Percentiles rank a stretch among this genome's conserved stretches.
phyloP scores from a whole-genome alignment of 1,284 basidiomycete species.

The Mycena sp. region DNA sequence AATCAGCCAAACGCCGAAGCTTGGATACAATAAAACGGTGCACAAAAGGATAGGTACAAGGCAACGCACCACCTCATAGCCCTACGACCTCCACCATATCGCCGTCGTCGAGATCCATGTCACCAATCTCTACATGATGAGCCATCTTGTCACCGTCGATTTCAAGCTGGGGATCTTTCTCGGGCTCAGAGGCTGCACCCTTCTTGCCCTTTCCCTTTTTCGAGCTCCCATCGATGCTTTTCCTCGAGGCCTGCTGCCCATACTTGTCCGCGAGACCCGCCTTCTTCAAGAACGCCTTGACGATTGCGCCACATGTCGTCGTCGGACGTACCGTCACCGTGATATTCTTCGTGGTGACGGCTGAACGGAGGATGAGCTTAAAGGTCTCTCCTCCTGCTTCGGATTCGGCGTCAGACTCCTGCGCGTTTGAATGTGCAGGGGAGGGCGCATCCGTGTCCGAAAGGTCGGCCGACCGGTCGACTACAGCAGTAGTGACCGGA shows the following conservation, averaged over 20 bases:
- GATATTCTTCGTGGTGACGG: slow-evolving; percentile 58
- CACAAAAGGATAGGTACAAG: not conserved
- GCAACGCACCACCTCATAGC: slow-evolving; percentile 4
- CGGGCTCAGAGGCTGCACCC: slow-evolving; percentile 29
- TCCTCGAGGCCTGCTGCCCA: slow-evolving; percentile 34
- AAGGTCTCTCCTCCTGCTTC: slow-evolving; percentile 59
- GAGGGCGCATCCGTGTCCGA: slow-evolving; percentile 23
- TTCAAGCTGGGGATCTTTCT: slow-evolving; percentile 59
- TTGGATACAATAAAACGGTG: not conserved
- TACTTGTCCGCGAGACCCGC: slow-evolving; percentile 66
- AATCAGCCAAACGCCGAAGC: not conserved
- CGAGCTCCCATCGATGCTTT: slow-evolving; percentile 36
- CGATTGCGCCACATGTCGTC: slow-evolving; percentile 77
- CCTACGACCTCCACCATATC: slow-evolving; percentile 79
- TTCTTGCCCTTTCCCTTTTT: slow-evolving; percentile 34
- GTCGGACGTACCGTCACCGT: slow-evolving; percentile 74
- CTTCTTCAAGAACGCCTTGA: slow-evolving; percentile 74
- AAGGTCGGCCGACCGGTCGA: not conserved
- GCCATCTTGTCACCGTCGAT: slow-evolving; percentile 77
- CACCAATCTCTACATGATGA: slow-evolving; percentile 63
- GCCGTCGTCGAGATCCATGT: slow-evolving; percentile 77
- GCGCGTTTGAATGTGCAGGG: not conserved
- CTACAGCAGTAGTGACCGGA: slow-evolving; percentile 33
- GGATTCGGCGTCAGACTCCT: slow-evolving; percentile 43
- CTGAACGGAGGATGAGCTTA: slow-evolving; percentile 71